These are phyloP conservation scores for Cercospora sesami DNA, from an alignment of 2,329 filamentous ascomycete species.

Conservation along the genomic window DNA sequence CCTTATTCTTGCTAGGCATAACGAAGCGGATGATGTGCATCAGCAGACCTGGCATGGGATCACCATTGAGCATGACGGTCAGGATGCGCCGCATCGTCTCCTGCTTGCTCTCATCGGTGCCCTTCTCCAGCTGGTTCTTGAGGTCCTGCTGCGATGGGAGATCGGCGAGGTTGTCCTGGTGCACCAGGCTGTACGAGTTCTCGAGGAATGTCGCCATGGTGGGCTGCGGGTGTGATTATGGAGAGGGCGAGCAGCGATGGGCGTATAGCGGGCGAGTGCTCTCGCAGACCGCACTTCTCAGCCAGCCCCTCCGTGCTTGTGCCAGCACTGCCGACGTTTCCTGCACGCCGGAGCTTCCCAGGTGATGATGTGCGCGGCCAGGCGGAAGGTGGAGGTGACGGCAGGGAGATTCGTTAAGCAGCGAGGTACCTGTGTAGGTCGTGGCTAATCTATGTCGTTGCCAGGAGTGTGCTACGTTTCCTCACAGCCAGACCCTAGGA, in stretches of 20 bases:
- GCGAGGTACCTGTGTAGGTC: not conserved
- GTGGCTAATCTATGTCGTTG: not conserved
- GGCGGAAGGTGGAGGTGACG: not conserved
- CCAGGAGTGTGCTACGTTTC: slow-evolving; percentile 9
- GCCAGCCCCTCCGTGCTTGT: slow-evolving; percentile 29
- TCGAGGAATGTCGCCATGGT: slow-evolving; percentile 94
- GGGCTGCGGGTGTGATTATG: slow-evolving; percentile 30
- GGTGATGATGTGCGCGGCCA: not conserved
- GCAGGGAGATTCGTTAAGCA: not conserved
- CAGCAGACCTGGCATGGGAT: slow-evolving; percentile 89
- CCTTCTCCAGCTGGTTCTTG: slow-evolving; percentile 60
- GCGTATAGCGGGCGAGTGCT: slow-evolving; percentile 29
- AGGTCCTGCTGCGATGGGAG: slow-evolving; percentile 87
- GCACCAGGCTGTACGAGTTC: slow-evolving; percentile 92
- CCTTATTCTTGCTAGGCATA: slow-evolving; percentile 97
- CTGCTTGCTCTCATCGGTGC: slow-evolving; percentile 42
- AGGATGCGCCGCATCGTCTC: slow-evolving; percentile 83
- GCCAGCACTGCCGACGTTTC: slow-evolving; percentile 10
- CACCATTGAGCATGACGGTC: slow-evolving; percentile 96
- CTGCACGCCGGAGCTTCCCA: slow-evolving; percentile 15
- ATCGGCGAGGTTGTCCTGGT: slow-evolving; percentile 95
- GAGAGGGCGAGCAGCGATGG: not conserved
- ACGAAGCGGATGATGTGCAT: slow-evolving; percentile 99
- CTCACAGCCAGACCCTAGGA: slow-evolving; percentile 7
- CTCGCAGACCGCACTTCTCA: slow-evolving; percentile 32